Conservation (phyloP, 495 filamentous ascomycete species). For the Polyplosphaeria fusca region DNA sequence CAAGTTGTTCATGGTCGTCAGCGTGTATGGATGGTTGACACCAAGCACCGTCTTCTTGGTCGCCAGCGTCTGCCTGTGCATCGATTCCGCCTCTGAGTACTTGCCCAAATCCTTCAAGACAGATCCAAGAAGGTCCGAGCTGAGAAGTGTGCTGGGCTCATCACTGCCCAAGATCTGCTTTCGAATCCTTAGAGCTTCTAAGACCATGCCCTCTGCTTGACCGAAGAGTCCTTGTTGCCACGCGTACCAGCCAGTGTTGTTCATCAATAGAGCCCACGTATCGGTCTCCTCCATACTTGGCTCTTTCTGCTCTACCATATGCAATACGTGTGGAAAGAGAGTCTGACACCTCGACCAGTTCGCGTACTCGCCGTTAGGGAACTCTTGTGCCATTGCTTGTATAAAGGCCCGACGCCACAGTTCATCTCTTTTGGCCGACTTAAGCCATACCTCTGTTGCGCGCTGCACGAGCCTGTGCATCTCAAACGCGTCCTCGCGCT, state of each 20-base stretch:
- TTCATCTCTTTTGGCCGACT: no score
- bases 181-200: constrained; percentile 25
- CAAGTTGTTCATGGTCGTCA: no score
- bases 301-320: constrained; percentile 1
- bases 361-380: constrained; percentile 15
- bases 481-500: no score
- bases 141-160: constrained; percentile 22
- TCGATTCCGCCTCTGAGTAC: constrained; percentile 28
- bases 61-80: no score
- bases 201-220: constrained; percentile 13
- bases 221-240: constrained; percentile 15
- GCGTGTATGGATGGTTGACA: no score
- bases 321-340: constrained; percentile 21
- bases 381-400: constrained; percentile 8
- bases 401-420: no score
- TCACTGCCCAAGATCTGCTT: constrained; percentile 29
- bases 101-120: constrained; percentile 15
- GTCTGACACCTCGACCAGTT: constrained; percentile 16
- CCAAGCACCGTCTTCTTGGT: no score
- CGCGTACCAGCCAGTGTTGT: constrained; percentile 14
- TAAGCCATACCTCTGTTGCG: no score
- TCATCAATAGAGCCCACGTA: constrained; percentile 11
- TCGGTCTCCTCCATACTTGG: constrained; percentile 2
- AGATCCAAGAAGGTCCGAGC: no score
- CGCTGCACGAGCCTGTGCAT: no score